Evolutionary conservation across 352 stramenopile genomes (phyloP).

Genomic region (Phytophthora sp.): DNA sequence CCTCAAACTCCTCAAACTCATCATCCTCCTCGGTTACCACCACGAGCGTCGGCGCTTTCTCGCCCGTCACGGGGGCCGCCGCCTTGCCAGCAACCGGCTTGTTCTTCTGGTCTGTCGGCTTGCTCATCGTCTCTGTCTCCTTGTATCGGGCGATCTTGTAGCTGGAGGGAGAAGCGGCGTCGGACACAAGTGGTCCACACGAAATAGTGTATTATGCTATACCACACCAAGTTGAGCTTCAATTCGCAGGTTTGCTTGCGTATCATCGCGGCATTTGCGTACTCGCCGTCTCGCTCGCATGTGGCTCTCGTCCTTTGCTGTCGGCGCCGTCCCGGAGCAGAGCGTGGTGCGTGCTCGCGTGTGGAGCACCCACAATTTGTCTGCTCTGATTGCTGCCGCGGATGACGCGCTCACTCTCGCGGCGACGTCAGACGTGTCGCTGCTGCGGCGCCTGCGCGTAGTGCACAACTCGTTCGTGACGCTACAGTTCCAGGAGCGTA

Average conservation of each 20-base stretch:
- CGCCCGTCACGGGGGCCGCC: slow-evolving; percentile 23
- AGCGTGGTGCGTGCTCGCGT: slow-evolving; percentile 38
- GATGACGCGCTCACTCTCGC: slow-evolving; percentile 45
- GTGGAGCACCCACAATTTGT: slow-evolving; percentile 30
- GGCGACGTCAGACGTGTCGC: slow-evolving; percentile 43
- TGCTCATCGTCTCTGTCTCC: slow-evolving; percentile 39
- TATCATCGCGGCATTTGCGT: slow-evolving; percentile 34
- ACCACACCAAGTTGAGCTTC: slow-evolving; percentile 15
- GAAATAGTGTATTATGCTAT: not conserved
- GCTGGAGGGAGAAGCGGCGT: slow-evolving; percentile 3
- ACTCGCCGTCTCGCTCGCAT: slow-evolving; percentile 27
- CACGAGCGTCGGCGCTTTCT: slow-evolving; percentile 75
- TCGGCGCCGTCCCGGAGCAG: slow-evolving; percentile 6
- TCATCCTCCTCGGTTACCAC: slow-evolving; percentile 89
- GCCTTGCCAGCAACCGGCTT: slow-evolving; percentile 29
- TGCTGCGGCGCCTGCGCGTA: slow-evolving; percentile 50
- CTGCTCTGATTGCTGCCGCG: not conserved
- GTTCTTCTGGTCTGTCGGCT: slow-evolving; percentile 42
- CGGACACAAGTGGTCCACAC: slow-evolving; percentile 20
- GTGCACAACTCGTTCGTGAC: slow-evolving; percentile 63
- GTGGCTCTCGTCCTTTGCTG: slow-evolving; percentile 68
- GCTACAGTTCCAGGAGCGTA: slow-evolving; percentile 28
- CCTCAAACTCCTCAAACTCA: slow-evolving; percentile 91
- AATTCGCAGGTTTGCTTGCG: slow-evolving; percentile 32
- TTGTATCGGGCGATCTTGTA: slow-evolving; percentile 17